Evolutionary conservation across 768 basidiomycete species (phyloP), one percentile per base, ranked within the genome.

Genomic region (Tulasnella sp.): DNA sequence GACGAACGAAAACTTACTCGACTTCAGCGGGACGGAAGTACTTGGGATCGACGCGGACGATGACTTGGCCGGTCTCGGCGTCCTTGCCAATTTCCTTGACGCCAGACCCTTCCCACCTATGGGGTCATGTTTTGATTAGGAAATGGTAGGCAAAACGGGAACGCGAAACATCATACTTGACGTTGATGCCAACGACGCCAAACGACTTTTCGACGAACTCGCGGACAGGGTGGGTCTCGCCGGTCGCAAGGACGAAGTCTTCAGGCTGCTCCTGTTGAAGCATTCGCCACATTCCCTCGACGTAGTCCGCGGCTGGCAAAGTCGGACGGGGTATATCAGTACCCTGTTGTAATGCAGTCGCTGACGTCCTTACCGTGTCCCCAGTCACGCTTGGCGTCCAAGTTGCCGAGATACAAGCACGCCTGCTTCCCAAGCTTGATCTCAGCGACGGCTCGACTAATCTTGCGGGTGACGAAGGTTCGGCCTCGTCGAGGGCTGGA

Each of bases 221-320:
- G 76, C 93, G 90, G 36, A 99, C 96, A 52, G 90, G 90, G 83
- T 99, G 96, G 38, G 94, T 98, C 86, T 99, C 97, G 37, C 95
- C 95, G 0, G 95, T 97, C 0, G 96, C 95, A 67, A 97, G 92
- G 73, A 97, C 95, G 80, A 93, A 99, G 84, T 99, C 96, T 12
- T 95, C 89, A 0, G 96, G 85, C 29, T 80, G 77, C 8, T 90
- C 86, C 83, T 97, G 94, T 83, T 99, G 96, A 67, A 98, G 89
- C 89, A 99, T 95, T 81, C 87, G 87, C 95, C 96, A 97, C 96
- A 97, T 97, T 52, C 96, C 96, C 84, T 98, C 96, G 12, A 97
- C 92, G 82, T 97, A 97, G 78, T 85, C 84, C 40, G 81, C 79
- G n/a, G 84, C 81, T 79, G 68, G 19, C 22, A n/a, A 37, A n/a